Base-by-base conservation (phyloP, 1,284 basidiomycete genomes). In the Sanghuangporus weigelae region DNA sequence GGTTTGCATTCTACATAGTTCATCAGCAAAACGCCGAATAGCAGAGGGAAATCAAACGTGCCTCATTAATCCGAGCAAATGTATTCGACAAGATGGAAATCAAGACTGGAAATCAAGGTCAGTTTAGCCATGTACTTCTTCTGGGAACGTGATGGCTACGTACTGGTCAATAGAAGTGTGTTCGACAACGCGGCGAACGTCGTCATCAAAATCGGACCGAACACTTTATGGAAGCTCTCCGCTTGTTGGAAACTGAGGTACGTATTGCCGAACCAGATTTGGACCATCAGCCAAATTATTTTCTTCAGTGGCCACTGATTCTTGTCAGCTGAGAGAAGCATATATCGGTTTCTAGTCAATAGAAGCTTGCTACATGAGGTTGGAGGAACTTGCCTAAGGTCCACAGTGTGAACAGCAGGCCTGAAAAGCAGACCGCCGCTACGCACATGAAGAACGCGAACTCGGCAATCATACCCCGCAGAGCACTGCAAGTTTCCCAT, bases 31-130 rank as follows among this genome's bases (percentile, higher is more conserved):
- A 54, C 14, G 16, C 7, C 16, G 14, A 11, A 36, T 16, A 14
- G 11, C 26, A 54, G 62, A 55, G 58, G 62, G 60, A 39, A 65
- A 35, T 57, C 38, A 57, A 38, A 62, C 87, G 68, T 69, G 90
- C 91, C 8, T 84, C 79, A 73, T 90, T 88, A 68, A 96, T 93
- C 60, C 82, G 79, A 7, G 90, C 86, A 67, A 93, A 93, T 0
- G 92, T 95, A 71, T 93, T 92, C 5, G 92, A 92, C 46, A 95
- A 76, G 62, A 94, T 90, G 3, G 91, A 93, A 64, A 94, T 94
- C 38, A 96, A 79, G 69, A 95, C 91, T 84, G 76, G 71, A 23
- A 77, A 71, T n/a, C 72, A 68, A 4, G 55, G 54, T 53, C 38
- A 12, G 35, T 67, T 59, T 42, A 35, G 39, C 11, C 11, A 12